A percentile compares a stretch with the other conserved stretches of the same genome.
Conservation (phyloP, 2,329 filamentous ascomycete genomes). For the Sclerotinia sclerotiorum region DNA sequence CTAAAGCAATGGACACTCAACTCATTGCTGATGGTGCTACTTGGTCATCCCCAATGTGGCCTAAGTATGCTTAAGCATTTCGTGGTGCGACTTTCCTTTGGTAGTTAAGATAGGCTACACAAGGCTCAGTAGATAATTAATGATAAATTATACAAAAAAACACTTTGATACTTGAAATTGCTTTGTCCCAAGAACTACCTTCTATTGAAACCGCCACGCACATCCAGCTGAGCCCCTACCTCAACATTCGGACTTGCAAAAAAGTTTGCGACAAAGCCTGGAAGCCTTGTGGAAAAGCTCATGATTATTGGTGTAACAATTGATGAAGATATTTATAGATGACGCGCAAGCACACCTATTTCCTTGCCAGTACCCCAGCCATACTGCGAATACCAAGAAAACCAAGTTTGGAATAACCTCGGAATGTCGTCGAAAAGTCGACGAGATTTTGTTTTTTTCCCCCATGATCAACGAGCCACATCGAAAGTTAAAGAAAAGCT, state of each 20-base stretch:
- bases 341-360: conserved; percentile 7
- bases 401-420: conserved; percentile 2
- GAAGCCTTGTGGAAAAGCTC: neutral
- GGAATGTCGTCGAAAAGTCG: neutral
- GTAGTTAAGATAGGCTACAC: neutral
- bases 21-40: conserved; percentile 27
- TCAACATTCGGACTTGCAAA: neutral
- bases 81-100: neutral
- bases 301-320: neutral
- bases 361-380: neutral
- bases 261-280: neutral
- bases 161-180: neutral
- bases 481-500: neutral
- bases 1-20: conserved; percentile 26
- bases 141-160: neutral
- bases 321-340: conserved; percentile 3
- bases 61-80: conserved; percentile 20
- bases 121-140: neutral
- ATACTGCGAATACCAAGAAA: neutral
- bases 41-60: conserved; percentile 32
- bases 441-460: neutral
- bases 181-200: neutral
- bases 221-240: neutral
- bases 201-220: too few relatives aligned
- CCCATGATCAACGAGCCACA: neutral